Percentiles rank a stretch among this genome's conserved stretches.
Conservation (phyloP, 257 asterid genomes). For the Solanum chmielewskii region DNA sequence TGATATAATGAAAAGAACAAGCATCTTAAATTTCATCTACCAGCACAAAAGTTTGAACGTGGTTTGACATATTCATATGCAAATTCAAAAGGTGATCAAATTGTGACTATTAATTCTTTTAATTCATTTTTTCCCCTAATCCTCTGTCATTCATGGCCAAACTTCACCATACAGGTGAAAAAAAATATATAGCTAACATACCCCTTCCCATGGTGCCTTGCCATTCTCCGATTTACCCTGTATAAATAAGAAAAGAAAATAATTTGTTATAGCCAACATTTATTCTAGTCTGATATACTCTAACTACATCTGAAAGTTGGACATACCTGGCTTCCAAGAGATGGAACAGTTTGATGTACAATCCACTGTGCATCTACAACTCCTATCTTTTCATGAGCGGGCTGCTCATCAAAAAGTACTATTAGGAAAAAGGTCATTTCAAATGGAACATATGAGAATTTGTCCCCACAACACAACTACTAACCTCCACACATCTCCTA, state of each 20-base stretch:
- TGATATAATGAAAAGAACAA: neutral
- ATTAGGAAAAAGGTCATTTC: neutral
- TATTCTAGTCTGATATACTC: neutral
- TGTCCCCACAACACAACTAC: neutral
- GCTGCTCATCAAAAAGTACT: conserved; percentile 26
- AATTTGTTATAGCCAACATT: neutral
- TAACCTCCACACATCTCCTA: conserved; percentile 85
- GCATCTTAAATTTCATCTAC: neutral
- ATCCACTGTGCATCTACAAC: conserved; percentile 93
- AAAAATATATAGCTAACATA: conserved; percentile 13
- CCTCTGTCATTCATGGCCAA: neutral
- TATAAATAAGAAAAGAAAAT: neutral
- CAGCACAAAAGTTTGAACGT: neutral
- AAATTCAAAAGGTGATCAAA: neutral
- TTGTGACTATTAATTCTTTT: neutral
- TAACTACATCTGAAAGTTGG: neutral
- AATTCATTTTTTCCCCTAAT: neutral
- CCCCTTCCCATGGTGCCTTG: conserved; percentile 99
- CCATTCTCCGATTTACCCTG: conserved; percentile 79
- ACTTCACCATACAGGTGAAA: neutral
- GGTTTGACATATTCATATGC: neutral
- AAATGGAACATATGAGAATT: neutral
- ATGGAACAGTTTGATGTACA: conserved; percentile 91
- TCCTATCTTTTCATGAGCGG: conserved; percentile 91
- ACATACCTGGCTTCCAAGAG: conserved; percentile 81